Evolutionary conservation across 805 yeast genomes (phyloP).

Genomic region (Metschnikowia henanensis): DNA sequence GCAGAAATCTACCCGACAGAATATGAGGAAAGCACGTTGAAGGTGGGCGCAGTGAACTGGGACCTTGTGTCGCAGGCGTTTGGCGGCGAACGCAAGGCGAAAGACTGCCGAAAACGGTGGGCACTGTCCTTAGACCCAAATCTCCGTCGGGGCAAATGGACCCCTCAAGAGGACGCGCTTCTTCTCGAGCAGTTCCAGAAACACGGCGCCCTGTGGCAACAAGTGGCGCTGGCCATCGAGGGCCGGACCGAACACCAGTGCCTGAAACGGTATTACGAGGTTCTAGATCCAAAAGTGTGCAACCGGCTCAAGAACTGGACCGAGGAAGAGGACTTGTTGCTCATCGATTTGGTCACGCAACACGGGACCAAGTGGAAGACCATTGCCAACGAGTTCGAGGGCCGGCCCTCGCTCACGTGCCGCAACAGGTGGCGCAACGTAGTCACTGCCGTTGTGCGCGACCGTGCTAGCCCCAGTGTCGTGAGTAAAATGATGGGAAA

Average conservation of each 20-base stretch:
- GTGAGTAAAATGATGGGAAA: conserved; percentile 50
- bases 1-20: conserved; percentile 31
- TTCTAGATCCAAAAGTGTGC: conserved; percentile 76
- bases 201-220: conserved; percentile 85
- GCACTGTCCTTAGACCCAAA: conserved; percentile 79
- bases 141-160: conserved; percentile 85
- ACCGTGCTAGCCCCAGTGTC: conserved; percentile 56
- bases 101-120: conserved; percentile 90
- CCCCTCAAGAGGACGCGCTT: conserved; percentile 70
- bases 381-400: conserved; percentile 66
- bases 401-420: conserved; percentile 87
- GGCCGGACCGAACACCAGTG: conserved; percentile 96
- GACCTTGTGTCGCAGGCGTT: conserved; percentile 49
- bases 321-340: conserved; percentile 66
- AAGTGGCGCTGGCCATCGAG: conserved; percentile 69
- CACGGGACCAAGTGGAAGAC: conserved; percentile 91
- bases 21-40: conserved; percentile 21
- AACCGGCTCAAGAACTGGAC: conserved; percentile 82
- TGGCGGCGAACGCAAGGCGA: conserved; percentile 56
- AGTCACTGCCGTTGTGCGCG: conserved; percentile 71
- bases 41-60: conserved; percentile 57
- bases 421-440: conserved; percentile 91
- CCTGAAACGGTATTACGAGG: conserved; percentile 87
- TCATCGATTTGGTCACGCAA: conserved; percentile 64
- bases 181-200: conserved; percentile 62